Conservation (phyloP, 2,329 filamentous ascomycete genomes). For the Alternaria novae-zelandiae region DNA sequence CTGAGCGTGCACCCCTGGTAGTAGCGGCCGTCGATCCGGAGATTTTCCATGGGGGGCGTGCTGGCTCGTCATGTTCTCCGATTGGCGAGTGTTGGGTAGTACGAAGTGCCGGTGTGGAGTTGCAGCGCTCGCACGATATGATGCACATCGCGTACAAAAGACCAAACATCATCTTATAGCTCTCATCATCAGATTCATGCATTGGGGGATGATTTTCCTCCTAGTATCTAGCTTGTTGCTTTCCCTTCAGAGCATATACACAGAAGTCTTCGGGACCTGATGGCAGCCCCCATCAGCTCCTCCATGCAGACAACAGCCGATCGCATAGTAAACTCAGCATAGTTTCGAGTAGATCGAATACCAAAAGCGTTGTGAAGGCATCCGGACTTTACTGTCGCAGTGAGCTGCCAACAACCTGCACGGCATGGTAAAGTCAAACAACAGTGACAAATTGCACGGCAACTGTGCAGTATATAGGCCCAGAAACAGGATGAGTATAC, state of each 20-base stretch:
- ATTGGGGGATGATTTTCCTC: background rate
- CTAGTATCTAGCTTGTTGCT: background rate
- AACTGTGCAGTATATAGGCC: background rate
- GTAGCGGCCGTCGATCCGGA: constrained; percentile 31
- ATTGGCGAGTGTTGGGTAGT: constrained; percentile 29
- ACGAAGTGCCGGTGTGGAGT: constrained; percentile 24
- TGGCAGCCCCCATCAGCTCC: background rate
- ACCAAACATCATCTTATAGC: background rate
- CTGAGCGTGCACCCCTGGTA: constrained; percentile 15
- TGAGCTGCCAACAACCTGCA: background rate
- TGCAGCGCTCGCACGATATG: background rate
- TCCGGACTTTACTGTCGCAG: background rate
- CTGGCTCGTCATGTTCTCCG: constrained; percentile 22
- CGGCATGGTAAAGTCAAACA: background rate
- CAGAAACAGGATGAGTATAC: background rate
- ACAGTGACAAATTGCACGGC: background rate
- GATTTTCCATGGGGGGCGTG: constrained; percentile 31
- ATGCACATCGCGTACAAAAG: background rate
- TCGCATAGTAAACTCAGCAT: background rate
- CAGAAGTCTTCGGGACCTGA: background rate
- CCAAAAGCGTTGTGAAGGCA: background rate
- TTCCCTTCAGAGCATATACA: background rate
- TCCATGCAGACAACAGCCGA: background rate
- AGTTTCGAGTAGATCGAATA: background rate
- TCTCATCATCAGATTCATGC: background rate